These are phyloP conservation scores for Leccinellum luteum DNA, from an alignment of 768 basidiomycete genomes.

Conservation along the genomic window DNA sequence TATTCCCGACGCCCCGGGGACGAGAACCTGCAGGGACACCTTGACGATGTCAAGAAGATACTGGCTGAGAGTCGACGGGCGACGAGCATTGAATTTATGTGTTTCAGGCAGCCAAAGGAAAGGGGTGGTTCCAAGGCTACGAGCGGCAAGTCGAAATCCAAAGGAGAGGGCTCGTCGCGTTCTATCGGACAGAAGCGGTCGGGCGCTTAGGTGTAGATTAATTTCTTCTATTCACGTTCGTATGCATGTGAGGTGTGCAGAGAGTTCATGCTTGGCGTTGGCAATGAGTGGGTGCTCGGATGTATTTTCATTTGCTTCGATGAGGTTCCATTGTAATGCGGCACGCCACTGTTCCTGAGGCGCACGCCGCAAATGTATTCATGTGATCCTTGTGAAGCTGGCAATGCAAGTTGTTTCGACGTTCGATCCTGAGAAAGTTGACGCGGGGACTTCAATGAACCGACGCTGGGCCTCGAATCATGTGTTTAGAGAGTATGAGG, in stretches of 20 bases:
- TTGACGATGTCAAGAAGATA: constrained; percentile 91
- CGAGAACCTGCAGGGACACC: constrained; percentile 79
- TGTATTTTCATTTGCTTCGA: neutral
- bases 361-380: neutral
- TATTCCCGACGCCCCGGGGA: constrained; percentile 84
- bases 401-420: neutral
- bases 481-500: neutral
- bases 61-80: constrained; percentile 84
- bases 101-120: constrained; percentile 76
- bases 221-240: neutral
- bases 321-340: neutral
- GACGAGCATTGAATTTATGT: constrained; percentile 93
- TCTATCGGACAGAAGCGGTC: constrained; percentile 22
- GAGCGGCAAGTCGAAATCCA: constrained; percentile 17
- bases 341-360: neutral
- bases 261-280: no score
- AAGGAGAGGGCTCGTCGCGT: constrained; percentile 17
- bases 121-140: constrained; percentile 21
- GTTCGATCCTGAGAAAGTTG: neutral
- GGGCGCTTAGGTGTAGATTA: constrained; percentile 1
- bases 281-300: neutral
- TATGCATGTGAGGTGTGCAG: neutral
- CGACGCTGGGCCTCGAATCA: neutral
- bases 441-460: neutral
- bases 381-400: neutral